Evolutionary conservation across 371 early-diverging fungal species (phyloP), one percentile per base, ranked within the genome.

Genomic region (Blakeslea trispora): DNA sequence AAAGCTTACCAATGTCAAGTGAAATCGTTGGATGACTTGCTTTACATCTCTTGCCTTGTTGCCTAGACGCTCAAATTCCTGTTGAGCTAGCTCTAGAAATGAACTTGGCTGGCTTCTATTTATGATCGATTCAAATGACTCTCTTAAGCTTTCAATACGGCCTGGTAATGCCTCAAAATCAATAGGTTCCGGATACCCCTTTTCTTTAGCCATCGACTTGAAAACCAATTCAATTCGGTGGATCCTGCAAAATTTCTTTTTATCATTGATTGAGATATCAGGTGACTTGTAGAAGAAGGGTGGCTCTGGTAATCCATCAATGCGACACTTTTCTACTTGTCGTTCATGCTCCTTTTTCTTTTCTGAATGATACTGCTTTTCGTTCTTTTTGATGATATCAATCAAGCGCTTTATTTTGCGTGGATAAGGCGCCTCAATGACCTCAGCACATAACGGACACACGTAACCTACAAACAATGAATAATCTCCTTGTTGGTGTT

Each of bases 171-270:
- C 43, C 5, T 64, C 56, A 48, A 79, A 81, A 31, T 70, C 55
- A 31, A 84, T 81, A 13, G 41, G 4, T 0, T 51, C 10, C 1
- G 77, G 81, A 19, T 80, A 84, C 0, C 75, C 65, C 6, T 49
- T 57, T 13, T 53, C 13, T 34, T 55, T 50, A 4, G 74, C 84
- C 18, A 58, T 6, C 0, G 84, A 82, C 3, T 80, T 75, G 15
- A 71, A 50, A 1, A 48, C 28, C 14, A 65, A 56, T 41, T 82
- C 81, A 1, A 71, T 67, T 24, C 52, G 40, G 52, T 84, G 84
- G 15, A 72, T 49, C 15, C 69, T 68, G 56, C 84, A 84, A 52
- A 84, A 70, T 15, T 11, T 10, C 18, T 40, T 34, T 54, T 46
- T 46, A 28, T 60, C 48, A 3, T 52, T 47, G n/a, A 18, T 15